These are phyloP conservation scores for Nasturtium officinale DNA, from an alignment of 345 rosid species.

Conservation along the genomic window DNA sequence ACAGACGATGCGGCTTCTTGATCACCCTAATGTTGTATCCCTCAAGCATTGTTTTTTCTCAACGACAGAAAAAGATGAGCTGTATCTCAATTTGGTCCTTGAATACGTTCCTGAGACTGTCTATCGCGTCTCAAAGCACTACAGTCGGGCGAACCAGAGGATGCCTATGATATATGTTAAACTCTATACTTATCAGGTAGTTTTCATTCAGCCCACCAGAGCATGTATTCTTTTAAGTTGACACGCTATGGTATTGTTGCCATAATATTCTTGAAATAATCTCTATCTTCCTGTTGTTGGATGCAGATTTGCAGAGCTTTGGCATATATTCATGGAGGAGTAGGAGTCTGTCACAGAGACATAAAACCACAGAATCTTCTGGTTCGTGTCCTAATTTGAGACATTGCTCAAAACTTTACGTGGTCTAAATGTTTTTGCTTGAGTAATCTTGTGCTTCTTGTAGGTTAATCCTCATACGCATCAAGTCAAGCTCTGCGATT, in stretches of 20 bases:
- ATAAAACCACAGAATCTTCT: slow-evolving; percentile 96
- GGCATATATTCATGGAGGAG: slow-evolving; percentile 78
- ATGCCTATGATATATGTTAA: slow-evolving; percentile 91
- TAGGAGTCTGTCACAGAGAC: slow-evolving; percentile 97
- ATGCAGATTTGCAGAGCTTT: slow-evolving; percentile 88
- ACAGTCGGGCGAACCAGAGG: slow-evolving; percentile 76
- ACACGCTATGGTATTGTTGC: not conserved
- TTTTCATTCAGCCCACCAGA: not conserved
- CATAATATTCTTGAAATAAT: not conserved
- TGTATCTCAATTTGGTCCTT: slow-evolving; percentile 88
- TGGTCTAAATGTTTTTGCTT: not conserved
- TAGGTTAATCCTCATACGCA: slow-evolving; percentile 80
- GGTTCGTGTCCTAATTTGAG: slow-evolving; percentile 51
- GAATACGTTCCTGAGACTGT: slow-evolving; percentile 96
- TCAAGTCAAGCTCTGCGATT: slow-evolving; percentile 61
- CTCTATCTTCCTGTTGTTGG: slow-evolving; percentile 12
- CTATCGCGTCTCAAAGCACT: slow-evolving; percentile 86
- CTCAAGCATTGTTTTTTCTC: slow-evolving; percentile 97
- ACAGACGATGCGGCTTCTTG: slow-evolving; percentile 95
- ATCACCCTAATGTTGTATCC: slow-evolving; percentile 90
- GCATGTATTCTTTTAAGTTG: not conserved
- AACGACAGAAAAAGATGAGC: slow-evolving; percentile 87
- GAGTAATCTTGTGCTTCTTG: slow-evolving; percentile 33
- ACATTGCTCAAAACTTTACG: not conserved
- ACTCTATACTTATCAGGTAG: slow-evolving; percentile 89